phyloP scores from a whole-genome alignment of 208 protist species.

The Trypanosoma rangeli region DNA sequence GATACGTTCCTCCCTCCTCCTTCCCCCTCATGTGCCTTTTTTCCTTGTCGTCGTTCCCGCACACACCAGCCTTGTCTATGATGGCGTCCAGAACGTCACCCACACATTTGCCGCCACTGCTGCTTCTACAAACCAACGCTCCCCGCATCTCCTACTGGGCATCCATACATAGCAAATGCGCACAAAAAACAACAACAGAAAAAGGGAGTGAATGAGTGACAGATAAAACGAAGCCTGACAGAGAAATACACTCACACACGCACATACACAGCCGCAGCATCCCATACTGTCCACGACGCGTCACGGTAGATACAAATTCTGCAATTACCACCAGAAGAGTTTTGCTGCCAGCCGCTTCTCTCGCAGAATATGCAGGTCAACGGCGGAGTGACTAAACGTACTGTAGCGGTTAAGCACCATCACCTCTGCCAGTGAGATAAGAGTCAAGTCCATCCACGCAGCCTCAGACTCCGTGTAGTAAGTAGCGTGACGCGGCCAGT shows the following conservation, averaged over 20 bases:
- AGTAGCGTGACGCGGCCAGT: neutral
- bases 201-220: neutral
- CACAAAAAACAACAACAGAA: constrained; percentile 4
- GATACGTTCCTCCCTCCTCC: neutral
- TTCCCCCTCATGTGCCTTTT: neutral
- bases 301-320: neutral
- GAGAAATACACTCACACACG: neutral
- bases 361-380: constrained; percentile 30
- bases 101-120: neutral
- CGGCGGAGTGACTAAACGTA: constrained; percentile 31
- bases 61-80: constrained; percentile 3
- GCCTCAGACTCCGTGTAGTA: constrained; percentile 7
- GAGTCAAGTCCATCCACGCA: constrained; percentile 21
- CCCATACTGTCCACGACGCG: neutral
- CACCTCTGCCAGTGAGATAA: constrained; percentile 25
- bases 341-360: constrained; percentile 12
- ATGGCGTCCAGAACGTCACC: constrained; percentile 18
- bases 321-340: constrained; percentile 20
- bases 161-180: neutral
- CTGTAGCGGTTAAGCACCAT: constrained; percentile 33
- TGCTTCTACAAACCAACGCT: constrained; percentile 1
- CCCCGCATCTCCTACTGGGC: constrained; percentile 5
- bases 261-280: neutral
- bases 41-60: neutral
- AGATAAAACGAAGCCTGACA: constrained; percentile 4